A percentile compares a stretch with the other conserved stretches of the same genome.
phyloP scores from a whole-genome alignment of 257 asterid species.

The Nicotiana tabacum region DNA sequence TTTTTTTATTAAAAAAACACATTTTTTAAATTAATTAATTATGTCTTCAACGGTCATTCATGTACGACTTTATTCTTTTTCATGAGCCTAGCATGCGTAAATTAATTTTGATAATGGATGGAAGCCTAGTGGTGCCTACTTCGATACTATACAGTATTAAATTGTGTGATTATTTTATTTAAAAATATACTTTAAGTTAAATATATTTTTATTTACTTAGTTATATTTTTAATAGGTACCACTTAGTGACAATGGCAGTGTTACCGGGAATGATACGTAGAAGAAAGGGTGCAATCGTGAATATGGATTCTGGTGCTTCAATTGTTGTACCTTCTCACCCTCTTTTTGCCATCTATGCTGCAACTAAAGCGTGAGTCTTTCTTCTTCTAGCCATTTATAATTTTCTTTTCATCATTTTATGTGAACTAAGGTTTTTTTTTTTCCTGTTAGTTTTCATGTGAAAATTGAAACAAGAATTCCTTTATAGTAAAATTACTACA shows the following conservation, averaged over 20 bases:
- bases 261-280: conserved; percentile 46
- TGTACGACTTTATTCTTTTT: no score
- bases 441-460: no score
- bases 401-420: background rate
- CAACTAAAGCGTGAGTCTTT: conserved; percentile 78
- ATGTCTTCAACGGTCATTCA: no score
- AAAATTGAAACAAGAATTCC: no score
- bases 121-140: no score
- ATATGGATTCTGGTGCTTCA: conserved; percentile 78
- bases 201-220: background rate
- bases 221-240: conserved; percentile 9
- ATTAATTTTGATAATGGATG: no score
- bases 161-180: background rate
- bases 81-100: no score
- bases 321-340: conserved; percentile 81
- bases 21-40: no score
- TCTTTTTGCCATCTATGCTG: conserved; percentile 76
- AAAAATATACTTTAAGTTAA: background rate
- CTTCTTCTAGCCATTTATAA: background rate
- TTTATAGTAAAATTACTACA: no score
- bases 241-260: conserved; percentile 48
- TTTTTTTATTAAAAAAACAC: fast-evolving
- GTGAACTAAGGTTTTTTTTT: background rate
- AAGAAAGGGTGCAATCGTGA: conserved; percentile 59
- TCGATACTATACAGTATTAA: no score